Evolutionary conservation across 805 yeast genomes (phyloP).

Genomic region (Metschnikowia koreensis): DNA sequence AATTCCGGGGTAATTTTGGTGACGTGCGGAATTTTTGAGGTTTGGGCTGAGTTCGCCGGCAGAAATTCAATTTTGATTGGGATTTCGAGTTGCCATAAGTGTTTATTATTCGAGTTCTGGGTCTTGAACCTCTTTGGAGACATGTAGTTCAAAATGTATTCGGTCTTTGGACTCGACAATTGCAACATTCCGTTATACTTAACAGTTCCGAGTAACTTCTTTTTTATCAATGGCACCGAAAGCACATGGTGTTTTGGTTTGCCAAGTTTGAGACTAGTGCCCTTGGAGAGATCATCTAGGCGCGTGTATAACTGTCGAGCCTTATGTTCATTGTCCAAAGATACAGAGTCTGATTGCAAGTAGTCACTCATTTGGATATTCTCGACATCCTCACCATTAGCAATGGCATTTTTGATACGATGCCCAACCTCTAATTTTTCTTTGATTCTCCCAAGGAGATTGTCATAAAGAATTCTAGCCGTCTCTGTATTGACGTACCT

Average conservation of each 20-base stretch:
- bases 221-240: slow-evolving; percentile 29
- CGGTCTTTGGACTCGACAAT: slow-evolving; percentile 30
- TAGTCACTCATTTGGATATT: not conserved
- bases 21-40: slow-evolving; percentile 6
- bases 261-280: not conserved
- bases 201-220: slow-evolving; percentile 27
- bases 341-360: not conserved
- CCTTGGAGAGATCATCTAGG: slow-evolving; percentile 2
- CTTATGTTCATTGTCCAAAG: slow-evolving; percentile 7
- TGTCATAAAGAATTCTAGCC: slow-evolving; percentile 14
- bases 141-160: slow-evolving; percentile 27
- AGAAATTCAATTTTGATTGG: slow-evolving; percentile 32
- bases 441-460: slow-evolving; percentile 28
- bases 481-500: slow-evolving; percentile 10
- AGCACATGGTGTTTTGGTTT: slow-evolving; percentile 25
- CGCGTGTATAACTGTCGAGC: slow-evolving; percentile 19
- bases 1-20: slow-evolving; percentile 28
- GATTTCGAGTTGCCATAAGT: slow-evolving; percentile 22
- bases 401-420: slow-evolving; percentile 17
- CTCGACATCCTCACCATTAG: not conserved
- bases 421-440: slow-evolving; percentile 28
- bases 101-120: slow-evolving; percentile 4
- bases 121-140: slow-evolving; percentile 20
- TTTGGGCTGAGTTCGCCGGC: slow-evolving; percentile 19
- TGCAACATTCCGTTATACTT: slow-evolving; percentile 35